phyloP scores from a whole-genome alignment of 345 rosid genomes.

The Kandelia obovata region DNA sequence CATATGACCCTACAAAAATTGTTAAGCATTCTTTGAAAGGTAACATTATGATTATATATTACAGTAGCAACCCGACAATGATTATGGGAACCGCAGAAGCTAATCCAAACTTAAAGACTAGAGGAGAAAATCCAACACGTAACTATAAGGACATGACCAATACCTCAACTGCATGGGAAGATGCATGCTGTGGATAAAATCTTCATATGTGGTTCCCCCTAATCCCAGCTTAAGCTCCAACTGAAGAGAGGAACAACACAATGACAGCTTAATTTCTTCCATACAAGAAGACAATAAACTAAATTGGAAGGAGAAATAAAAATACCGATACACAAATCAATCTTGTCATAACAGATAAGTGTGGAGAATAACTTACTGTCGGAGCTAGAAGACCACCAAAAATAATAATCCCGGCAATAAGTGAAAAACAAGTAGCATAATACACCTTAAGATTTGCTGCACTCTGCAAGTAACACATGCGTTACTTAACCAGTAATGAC shows the following conservation, averaged over 20 bases:
- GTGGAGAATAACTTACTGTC: constrained; percentile 40
- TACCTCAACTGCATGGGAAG: constrained; percentile 95
- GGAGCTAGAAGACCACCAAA: constrained; percentile 97
- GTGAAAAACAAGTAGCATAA: constrained; percentile 83
- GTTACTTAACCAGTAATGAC: constrained; percentile 8
- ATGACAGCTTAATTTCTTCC: not conserved
- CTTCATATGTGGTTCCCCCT: constrained; percentile 90
- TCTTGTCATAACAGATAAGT: not conserved
- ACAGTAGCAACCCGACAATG: constrained; percentile 3
- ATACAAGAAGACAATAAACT: too few species aligned
- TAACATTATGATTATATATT: not conserved
- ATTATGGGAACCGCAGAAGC: not conserved
- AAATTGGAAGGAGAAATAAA: not conserved
- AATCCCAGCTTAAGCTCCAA: constrained; percentile 90
- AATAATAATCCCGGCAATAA: constrained; percentile 78
- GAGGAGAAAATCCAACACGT: not conserved
- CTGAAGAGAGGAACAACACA: constrained; percentile 30
- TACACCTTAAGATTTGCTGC: constrained; percentile 76
- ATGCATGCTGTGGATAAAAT: constrained; percentile 69
- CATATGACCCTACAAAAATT: not conserved
- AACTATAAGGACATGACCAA: not conserved
- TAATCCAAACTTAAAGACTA: not conserved
- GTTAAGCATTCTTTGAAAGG: not conserved
- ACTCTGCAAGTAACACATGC: constrained; percentile 42
- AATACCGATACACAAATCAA: not conserved